These are phyloP conservation scores for Melaleuca quinquenervia DNA, from an alignment of 345 rosid genomes.

Conservation along the genomic window DNA sequence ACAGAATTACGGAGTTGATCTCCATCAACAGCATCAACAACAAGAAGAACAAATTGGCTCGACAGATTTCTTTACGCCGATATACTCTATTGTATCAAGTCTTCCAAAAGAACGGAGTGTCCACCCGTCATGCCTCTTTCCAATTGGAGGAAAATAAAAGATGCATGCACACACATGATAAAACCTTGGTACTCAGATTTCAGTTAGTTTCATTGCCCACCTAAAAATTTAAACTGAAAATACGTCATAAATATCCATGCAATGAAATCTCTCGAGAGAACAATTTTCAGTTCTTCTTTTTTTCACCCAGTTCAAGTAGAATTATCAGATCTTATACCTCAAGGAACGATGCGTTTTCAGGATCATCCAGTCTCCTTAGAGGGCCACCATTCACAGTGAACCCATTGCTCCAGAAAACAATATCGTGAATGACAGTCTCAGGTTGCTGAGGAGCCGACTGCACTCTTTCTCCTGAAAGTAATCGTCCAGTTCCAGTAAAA, in stretches of 20 bases:
- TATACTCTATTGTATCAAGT: neutral
- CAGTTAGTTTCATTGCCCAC: neutral
- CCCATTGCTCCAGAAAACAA: conserved; percentile 84
- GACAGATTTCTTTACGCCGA: neutral
- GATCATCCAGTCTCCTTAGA: conserved; percentile 82
- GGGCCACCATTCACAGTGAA: conserved; percentile 91
- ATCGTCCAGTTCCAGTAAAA: conserved; percentile 74
- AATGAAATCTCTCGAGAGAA: neutral
- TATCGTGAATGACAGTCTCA: conserved; percentile 59
- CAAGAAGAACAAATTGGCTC: neutral
- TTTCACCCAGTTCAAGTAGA: neutral
- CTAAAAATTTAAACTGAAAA: neutral
- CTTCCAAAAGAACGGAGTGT: neutral
- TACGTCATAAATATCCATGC: neutral
- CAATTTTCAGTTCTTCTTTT: neutral
- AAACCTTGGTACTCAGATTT: neutral
- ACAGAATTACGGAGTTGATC: neutral
- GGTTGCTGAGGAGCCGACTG: conserved; percentile 77
- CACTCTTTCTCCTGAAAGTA: conserved; percentile 76
- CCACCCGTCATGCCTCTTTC: neutral
- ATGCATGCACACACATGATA: neutral
- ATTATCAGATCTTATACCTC: conserved; percentile 34
- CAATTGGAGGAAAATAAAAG: neutral
- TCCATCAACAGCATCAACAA: neutral
- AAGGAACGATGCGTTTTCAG: conserved; percentile 84